Conservation (phyloP, 2,329 filamentous ascomycete genomes). For the Aspergillus sp. region DNA sequence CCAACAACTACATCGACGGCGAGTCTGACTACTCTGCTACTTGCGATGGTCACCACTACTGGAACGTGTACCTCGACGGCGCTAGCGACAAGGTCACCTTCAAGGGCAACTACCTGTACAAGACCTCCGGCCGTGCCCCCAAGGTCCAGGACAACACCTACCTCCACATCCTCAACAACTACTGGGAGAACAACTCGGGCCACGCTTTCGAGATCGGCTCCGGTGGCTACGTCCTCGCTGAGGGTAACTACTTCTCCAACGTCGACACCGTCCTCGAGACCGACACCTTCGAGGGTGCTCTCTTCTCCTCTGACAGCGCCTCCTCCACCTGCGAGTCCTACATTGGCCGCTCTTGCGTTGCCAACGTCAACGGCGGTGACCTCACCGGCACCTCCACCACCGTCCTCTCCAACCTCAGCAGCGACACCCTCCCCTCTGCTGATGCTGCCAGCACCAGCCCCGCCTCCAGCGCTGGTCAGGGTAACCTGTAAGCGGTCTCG, state of each 20-base stretch:
- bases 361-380: slow-evolving; percentile 5
- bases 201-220: slow-evolving; percentile 58
- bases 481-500: slow-evolving; percentile 5
- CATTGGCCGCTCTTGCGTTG: slow-evolving; percentile 3
- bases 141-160: slow-evolving; percentile 59
- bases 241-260: slow-evolving; percentile 62
- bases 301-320: slow-evolving; percentile 44
- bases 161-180: slow-evolving; percentile 62
- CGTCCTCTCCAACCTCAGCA: background rate
- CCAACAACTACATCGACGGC: slow-evolving; percentile 62
- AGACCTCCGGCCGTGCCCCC: slow-evolving; percentile 58
- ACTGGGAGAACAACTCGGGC: slow-evolving; percentile 56
- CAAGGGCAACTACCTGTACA: slow-evolving; percentile 63
- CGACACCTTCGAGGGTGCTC: slow-evolving; percentile 36
- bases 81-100: slow-evolving; percentile 59
- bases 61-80: slow-evolving; percentile 61
- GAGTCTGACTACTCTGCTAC: slow-evolving; percentile 55
- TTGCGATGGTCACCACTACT: slow-evolving; percentile 63
- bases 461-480: slow-evolving; percentile 5
- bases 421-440: background rate
- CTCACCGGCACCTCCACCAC: slow-evolving; percentile 3
- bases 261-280: slow-evolving; percentile 46
- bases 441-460: slow-evolving; percentile 3
- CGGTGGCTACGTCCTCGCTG: slow-evolving; percentile 52
- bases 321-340: slow-evolving; percentile 45